Evolutionary conservation across 1,284 basidiomycete species (phyloP), one percentile per base, ranked within the genome.

Genomic region (Puccinia hordei): DNA sequence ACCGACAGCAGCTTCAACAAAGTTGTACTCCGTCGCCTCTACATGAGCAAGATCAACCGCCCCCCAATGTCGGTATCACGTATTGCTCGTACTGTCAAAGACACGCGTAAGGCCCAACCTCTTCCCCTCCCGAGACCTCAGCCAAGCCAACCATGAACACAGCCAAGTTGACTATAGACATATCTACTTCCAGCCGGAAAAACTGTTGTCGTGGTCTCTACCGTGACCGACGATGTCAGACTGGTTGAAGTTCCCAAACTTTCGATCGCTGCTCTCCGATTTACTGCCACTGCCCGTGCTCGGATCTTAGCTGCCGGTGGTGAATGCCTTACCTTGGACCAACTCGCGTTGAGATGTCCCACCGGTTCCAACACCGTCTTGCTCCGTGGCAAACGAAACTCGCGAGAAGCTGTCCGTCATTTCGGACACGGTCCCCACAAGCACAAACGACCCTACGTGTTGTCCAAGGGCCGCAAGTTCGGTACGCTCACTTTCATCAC

Each of bases 1-100:
- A 99, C 97, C 80, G 94, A 98, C 87, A 91, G 94, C 82, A 88
- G 89, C 84, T 99, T 99, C 89, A 99, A 99, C 93, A 94, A 96
- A 91, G 93, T 91, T 86, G 89, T 99, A 88, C 94, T 99, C 86
- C 93, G 92, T 88, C 93, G 96, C 82, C 91, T 99, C 82, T 99
- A 95, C 90, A 92, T 95, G 88, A 95, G 93, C 86, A 95, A 95
- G 90, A 91, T 90, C 90, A 99, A 99, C 91, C 93, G 94, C 83
- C 94, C 97, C 77, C 97, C 97, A 81, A 88, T 99, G 83, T 98
- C 96, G 85, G 89, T 98, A 84, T 97, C 94, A 82, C 90, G 92
- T 86, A 93, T 97, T 85, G 81, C 84, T 30, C 82, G 84, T 35
- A 83, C 84, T 80, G 87, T 91, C 83, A 93, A 91, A 87, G 91